Evolutionary conservation across 371 early-diverging fungal genomes (phyloP).

Genomic region (Rhizopus delemar): DNA sequence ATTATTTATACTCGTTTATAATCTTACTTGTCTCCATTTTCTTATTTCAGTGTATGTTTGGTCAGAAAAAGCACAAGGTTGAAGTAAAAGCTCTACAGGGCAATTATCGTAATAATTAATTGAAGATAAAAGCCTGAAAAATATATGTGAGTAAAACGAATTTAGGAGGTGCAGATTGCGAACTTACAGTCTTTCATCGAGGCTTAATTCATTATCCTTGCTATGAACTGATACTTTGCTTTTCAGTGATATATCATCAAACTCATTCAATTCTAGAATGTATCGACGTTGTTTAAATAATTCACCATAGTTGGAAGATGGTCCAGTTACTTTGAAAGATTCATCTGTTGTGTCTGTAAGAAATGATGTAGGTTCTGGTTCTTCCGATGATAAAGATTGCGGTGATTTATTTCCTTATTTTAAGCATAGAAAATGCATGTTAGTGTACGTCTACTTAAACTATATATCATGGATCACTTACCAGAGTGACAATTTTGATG

Average conservation of each 20-base stretch:
- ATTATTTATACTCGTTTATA: conserved; percentile 7
- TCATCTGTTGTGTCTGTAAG: conserved; percentile 16
- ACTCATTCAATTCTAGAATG: conserved; percentile 9
- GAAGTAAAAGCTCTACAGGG: conserved; percentile 17
- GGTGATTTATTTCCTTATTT: conserved; percentile 13
- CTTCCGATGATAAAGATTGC: background rate
- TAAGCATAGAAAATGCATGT: conserved; percentile 1
- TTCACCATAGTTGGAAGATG: conserved; percentile 16
- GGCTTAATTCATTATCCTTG: conserved; percentile 14
- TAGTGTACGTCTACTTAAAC: conserved; percentile 9
- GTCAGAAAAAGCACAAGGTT: conserved; percentile 19
- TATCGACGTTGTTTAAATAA: conserved; percentile 15
- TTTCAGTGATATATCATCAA: conserved; percentile 8
- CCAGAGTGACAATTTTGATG: too few relatives aligned
- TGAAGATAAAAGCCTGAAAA: conserved; percentile 16
- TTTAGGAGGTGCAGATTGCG: conserved; percentile 8
- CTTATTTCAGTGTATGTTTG: conserved; percentile 19
- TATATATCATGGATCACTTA: background rate
- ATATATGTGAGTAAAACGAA: conserved; percentile 9
- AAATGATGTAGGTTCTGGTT: conserved; percentile 16
- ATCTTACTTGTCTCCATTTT: conserved; percentile 26
- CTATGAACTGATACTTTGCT: conserved; percentile 4
- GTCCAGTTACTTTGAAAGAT: conserved; percentile 7
- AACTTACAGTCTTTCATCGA: conserved; percentile 22
- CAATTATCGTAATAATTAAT: conserved; percentile 16